phyloP scores from a whole-genome alignment of 345 rosid genomes.

The Eucalyptus marginata region DNA sequence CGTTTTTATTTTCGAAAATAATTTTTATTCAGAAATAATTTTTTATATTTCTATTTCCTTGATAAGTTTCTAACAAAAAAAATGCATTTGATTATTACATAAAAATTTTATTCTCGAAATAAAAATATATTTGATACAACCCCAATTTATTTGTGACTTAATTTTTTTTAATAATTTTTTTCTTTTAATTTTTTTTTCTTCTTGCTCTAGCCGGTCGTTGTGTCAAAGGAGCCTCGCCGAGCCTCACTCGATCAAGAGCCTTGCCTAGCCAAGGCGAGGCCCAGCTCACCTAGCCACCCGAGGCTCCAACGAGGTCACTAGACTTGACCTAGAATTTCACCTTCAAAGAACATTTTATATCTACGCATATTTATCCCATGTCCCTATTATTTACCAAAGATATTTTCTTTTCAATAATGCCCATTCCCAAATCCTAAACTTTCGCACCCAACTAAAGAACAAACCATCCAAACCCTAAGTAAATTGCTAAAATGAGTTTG shows the following conservation, averaged over 20 bases:
- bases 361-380: background rate
- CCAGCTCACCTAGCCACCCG: accelerated
- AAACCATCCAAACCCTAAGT: background rate
- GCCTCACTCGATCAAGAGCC: too few relatives aligned
- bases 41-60: too few relatives aligned
- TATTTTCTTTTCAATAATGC: background rate
- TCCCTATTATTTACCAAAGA: background rate
- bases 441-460: background rate
- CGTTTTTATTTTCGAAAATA: too few relatives aligned
- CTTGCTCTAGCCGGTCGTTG: accelerated
- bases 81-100: too few relatives aligned
- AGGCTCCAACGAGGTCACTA: accelerated
- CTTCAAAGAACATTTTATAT: background rate
- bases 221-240: accelerated
- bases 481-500: background rate
- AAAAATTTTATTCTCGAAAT: accelerated
- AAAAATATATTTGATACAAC: too few relatives aligned
- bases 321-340: accelerated
- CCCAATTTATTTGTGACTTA: too few relatives aligned
- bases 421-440: background rate
- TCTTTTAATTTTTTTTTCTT: accelerated
- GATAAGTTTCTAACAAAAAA: too few relatives aligned
- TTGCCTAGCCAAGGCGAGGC: too few relatives aligned
- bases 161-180: too few relatives aligned
- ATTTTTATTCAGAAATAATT: too few relatives aligned